phyloP scores from a whole-genome alignment of 139 green algal species.

The Mychonastes homosphaera region DNA sequence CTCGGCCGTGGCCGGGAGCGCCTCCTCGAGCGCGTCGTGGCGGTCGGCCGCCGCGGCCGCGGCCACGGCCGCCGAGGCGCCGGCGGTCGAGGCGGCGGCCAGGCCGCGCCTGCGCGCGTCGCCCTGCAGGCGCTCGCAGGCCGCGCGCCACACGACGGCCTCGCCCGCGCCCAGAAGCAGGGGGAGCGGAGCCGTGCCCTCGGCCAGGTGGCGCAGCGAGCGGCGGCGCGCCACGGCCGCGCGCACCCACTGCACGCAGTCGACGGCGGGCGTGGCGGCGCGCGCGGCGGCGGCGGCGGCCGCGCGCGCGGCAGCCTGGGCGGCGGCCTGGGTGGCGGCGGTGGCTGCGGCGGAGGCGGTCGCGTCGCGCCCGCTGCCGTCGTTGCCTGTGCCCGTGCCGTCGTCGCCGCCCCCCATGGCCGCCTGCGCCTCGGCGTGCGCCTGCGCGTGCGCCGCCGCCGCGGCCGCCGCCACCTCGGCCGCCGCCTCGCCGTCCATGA shows the following conservation, averaged over 20 bases:
- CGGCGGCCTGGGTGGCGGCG: too few relatives aligned
- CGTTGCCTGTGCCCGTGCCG: too few relatives aligned
- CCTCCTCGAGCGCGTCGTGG: conserved; percentile 7
- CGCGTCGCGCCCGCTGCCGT: too few relatives aligned
- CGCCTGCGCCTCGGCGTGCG: too few relatives aligned
- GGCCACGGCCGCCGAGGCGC: conserved; percentile 10
- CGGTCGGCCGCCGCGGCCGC: conserved; percentile 13
- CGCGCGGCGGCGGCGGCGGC: background rate
- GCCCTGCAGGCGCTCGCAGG: conserved; percentile 7
- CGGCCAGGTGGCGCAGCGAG: too few relatives aligned
- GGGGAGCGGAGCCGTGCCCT: background rate
- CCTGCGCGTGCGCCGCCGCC: background rate
- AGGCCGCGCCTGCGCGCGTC: conserved; percentile 13
- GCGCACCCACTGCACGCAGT: background rate
- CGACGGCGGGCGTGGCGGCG: background rate
- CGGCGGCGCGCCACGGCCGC: too few relatives aligned
- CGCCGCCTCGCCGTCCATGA: background rate
- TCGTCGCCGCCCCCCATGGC: too few relatives aligned
- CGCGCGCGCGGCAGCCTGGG: background rate
- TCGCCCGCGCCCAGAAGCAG: conserved; percentile 13
- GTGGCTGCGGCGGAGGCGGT: too few relatives aligned
- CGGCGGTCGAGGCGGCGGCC: conserved; percentile 12
- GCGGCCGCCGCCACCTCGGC: background rate
- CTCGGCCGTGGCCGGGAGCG: background rate
- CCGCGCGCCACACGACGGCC: too few relatives aligned